Conservation (phyloP, 257 asterid genomes). For the Forsythia viridissima region DNA sequence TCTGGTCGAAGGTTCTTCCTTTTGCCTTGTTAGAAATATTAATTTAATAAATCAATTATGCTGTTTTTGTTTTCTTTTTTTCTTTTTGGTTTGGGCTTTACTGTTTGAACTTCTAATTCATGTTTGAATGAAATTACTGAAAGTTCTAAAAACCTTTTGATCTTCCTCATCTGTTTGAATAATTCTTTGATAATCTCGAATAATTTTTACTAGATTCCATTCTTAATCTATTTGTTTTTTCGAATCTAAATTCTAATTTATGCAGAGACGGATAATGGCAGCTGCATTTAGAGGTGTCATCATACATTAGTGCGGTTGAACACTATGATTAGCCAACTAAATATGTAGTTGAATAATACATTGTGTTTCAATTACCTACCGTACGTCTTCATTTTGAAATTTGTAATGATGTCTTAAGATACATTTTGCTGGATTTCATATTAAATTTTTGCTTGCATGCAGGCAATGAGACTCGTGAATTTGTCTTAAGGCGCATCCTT, state of each 20-base stretch:
- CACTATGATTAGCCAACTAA: neutral
- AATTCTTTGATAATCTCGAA: constrained; percentile 16
- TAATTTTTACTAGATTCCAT: neutral
- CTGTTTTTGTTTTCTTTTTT: neutral
- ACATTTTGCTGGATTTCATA: constrained; percentile 7
- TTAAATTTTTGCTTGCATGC: constrained; percentile 23
- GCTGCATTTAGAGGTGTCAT: neutral
- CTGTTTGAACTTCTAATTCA: constrained; percentile 8
- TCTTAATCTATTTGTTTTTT: constrained; percentile 1
- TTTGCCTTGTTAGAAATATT: neutral
- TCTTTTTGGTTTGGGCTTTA: no score
- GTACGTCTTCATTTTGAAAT: neutral
- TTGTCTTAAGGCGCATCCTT: constrained; percentile 90
- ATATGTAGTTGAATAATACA: neutral
- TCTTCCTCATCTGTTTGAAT: neutral
- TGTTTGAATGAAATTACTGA: neutral
- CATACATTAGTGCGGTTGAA: neutral
- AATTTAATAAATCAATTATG: constrained; percentile 9
- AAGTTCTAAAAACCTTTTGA: neutral
- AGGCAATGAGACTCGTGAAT: constrained; percentile 99
- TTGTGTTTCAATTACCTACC: neutral
- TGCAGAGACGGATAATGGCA: neutral
- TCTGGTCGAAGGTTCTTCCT: neutral
- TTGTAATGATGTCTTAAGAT: constrained; percentile 11
- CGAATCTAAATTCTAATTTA: no score